phyloP scores from a whole-genome alignment of 1,284 basidiomycete genomes.

The Paramarasmius palmivorus region DNA sequence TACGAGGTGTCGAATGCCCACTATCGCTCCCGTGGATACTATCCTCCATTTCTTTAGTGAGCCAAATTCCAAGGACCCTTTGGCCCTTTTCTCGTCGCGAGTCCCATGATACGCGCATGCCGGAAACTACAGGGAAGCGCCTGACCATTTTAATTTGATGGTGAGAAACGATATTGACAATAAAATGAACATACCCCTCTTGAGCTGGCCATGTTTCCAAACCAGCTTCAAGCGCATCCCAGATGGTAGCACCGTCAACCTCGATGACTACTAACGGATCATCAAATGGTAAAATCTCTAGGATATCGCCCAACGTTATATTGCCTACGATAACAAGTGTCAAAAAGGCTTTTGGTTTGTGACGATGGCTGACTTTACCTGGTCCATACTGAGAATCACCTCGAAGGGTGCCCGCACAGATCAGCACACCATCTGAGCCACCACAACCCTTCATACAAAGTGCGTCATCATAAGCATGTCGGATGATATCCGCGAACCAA shows the following conservation, averaged over 20 bases:
- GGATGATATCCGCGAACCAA: slow-evolving; percentile 86
- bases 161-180: background rate
- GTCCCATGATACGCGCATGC: slow-evolving; percentile 89
- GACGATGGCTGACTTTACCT: slow-evolving; percentile 41
- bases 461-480: slow-evolving; percentile 86
- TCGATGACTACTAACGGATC: slow-evolving; percentile 85
- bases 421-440: slow-evolving; percentile 77
- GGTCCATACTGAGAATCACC: slow-evolving; percentile 87
- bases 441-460: slow-evolving; percentile 59
- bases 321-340: slow-evolving; percentile 43
- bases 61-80: slow-evolving; percentile 73
- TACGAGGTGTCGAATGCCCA: slow-evolving; percentile 37
- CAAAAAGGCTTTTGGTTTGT: background rate
- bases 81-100: slow-evolving; percentile 70
- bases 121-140: slow-evolving; percentile 87
- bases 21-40: slow-evolving; percentile 38
- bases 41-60: slow-evolving; percentile 50
- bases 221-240: slow-evolving; percentile 79
- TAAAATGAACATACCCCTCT: slow-evolving; percentile 65
- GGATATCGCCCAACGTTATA: slow-evolving; percentile 80
- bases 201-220: slow-evolving; percentile 85
- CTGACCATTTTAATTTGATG: slow-evolving; percentile 37
- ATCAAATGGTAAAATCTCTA: slow-evolving; percentile 90
- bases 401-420: slow-evolving; percentile 85
- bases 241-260: slow-evolving; percentile 79